Conservation (phyloP, 768 basidiomycete species). For the Tulasnella sp. region DNA sequence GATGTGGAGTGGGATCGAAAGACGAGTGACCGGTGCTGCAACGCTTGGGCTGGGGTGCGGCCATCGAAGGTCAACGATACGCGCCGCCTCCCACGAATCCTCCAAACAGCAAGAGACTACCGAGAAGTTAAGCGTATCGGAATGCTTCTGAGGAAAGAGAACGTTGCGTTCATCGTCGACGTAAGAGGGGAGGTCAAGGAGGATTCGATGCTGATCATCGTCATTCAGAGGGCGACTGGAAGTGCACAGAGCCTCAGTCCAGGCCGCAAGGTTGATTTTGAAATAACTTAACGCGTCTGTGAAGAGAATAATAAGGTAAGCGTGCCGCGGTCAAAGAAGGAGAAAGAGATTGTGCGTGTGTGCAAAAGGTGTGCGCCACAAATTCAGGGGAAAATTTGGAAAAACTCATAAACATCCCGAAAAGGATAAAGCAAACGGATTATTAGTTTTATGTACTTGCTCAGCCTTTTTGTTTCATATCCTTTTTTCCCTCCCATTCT, state of each 20-base stretch:
- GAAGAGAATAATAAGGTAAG: not conserved
- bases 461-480: not conserved
- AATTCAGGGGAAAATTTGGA: not conserved
- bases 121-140: not conserved
- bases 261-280: not conserved
- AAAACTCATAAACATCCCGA: not conserved
- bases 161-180: not conserved
- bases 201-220: conserved; percentile 20
- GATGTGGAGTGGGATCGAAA: not conserved
- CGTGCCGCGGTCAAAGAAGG: not conserved
- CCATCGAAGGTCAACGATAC: not conserved
- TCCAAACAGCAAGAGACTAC: not conserved
- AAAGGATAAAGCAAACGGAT: not conserved
- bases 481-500: too few species aligned
- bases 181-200: not conserved
- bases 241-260: not conserved
- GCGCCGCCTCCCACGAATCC: not conserved
- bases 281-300: not conserved
- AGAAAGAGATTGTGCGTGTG: not conserved
- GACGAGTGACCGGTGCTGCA: not conserved
- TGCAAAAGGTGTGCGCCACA: not conserved
- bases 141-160: not conserved
- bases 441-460: not conserved
- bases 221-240: not conserved
- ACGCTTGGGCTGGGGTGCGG: not conserved